phyloP scores from a whole-genome alignment of 2,329 filamentous ascomycete genomes.

The Apiospora sp. region DNA sequence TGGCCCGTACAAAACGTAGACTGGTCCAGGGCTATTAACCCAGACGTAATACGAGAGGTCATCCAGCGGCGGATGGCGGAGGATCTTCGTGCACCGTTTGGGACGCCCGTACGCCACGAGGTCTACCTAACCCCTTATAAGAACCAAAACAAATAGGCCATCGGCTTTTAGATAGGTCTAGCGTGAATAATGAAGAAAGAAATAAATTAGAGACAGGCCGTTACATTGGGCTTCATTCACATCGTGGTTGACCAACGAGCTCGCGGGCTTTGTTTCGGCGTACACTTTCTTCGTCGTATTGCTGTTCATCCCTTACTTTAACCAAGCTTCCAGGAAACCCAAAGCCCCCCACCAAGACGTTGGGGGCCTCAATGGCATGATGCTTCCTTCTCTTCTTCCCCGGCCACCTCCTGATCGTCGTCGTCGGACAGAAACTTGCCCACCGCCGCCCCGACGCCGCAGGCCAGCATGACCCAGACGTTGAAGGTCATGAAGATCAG shows the following conservation, averaged over 20 bases:
- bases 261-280: neutral
- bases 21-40: too few relatives aligned
- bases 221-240: too few relatives aligned
- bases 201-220: neutral
- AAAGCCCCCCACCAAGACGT: neutral
- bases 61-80: neutral
- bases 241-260: neutral
- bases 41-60: too few relatives aligned
- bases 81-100: neutral
- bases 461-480: conserved; percentile 24
- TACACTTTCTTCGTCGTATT: neutral
- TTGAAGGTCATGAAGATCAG: conserved; percentile 25
- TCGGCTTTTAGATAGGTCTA: neutral
- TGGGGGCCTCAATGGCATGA: neutral
- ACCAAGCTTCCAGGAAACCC: neutral
- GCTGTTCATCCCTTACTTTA: neutral
- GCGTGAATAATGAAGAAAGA: neutral
- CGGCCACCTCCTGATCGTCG: neutral
- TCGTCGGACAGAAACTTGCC: conserved; percentile 12
- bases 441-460: conserved; percentile 5
- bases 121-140: too few relatives aligned
- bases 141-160: too few relatives aligned
- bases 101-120: too few relatives aligned
- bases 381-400: conserved; percentile 12
- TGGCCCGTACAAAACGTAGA: too few relatives aligned